Conservation (phyloP, 345 rosid genomes). For the Bruguiera parviflora region DNA sequence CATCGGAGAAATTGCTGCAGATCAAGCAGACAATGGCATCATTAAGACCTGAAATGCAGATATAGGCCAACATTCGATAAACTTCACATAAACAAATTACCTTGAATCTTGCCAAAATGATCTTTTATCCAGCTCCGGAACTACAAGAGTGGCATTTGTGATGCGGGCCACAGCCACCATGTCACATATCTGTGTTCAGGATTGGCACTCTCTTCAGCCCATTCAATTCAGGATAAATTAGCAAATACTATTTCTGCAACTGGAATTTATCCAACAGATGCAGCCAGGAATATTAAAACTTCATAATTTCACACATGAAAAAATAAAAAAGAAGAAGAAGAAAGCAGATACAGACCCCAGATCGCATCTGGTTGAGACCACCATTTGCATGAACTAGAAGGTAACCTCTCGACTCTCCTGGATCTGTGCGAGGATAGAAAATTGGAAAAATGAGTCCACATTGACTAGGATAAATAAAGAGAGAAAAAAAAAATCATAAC, state of each 20-base stretch:
- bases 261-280: not conserved
- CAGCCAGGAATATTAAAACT: not conserved
- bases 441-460: constrained; percentile 1
- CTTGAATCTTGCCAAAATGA: constrained; percentile 95
- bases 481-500: not conserved
- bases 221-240: not conserved
- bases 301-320: not conserved
- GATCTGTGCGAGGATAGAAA: constrained; percentile 25
- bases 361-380: constrained; percentile 95
- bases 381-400: constrained; percentile 91
- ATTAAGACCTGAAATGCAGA: constrained; percentile 11
- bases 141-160: constrained; percentile 87
- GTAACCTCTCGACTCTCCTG: constrained; percentile 55
- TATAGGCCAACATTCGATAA: not conserved
- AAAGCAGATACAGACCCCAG: constrained; percentile 57
- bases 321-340: constrained; percentile 3
- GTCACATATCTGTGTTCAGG: constrained; percentile 76
- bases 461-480: not conserved
- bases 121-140: constrained; percentile 88
- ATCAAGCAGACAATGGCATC: constrained; percentile 14
- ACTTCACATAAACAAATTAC: constrained; percentile 27
- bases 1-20: constrained; percentile 86
- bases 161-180: constrained; percentile 94
- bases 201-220: constrained; percentile 3
- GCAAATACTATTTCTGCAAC: not conserved